phyloP scores from a whole-genome alignment of 768 basidiomycete species.

The Naganishia randhawae region DNA sequence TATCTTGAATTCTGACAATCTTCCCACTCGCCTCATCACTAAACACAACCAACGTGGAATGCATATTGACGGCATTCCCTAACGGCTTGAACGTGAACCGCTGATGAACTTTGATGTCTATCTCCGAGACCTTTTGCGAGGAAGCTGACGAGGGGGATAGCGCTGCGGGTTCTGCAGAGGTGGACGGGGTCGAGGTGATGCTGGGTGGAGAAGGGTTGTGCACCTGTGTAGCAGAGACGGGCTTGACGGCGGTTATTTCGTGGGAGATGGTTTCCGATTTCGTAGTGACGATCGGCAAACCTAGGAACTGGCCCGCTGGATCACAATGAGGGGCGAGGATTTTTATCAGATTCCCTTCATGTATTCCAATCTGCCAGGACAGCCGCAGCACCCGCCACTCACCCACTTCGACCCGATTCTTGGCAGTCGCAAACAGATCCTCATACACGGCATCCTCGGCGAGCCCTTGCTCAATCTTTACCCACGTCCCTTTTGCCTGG shows the following conservation, averaged over 20 bases:
- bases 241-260: slow-evolving; percentile 28
- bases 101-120: slow-evolving; percentile 41
- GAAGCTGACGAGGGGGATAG: slow-evolving; percentile 21
- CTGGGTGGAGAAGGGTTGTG: background rate
- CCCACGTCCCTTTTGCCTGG: slow-evolving; percentile 45
- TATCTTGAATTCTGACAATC: slow-evolving; percentile 46
- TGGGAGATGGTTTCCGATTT: slow-evolving; percentile 39
- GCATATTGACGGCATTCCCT: slow-evolving; percentile 38
- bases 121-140: slow-evolving; percentile 31
- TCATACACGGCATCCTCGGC: slow-evolving; percentile 46
- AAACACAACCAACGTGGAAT: slow-evolving; percentile 41
- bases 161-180: slow-evolving; percentile 7
- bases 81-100: slow-evolving; percentile 40
- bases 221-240: background rate
- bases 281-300: slow-evolving; percentile 39
- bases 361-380: too few relatives aligned
- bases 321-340: too few relatives aligned
- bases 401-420: slow-evolving; percentile 45
- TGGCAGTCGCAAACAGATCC: slow-evolving; percentile 44
- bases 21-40: slow-evolving; percentile 31
- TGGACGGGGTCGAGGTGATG: slow-evolving; percentile 2
- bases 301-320: slow-evolving; percentile 49
- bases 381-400: slow-evolving; percentile 25
- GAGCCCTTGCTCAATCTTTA: slow-evolving; percentile 40
- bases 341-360: too few relatives aligned